phyloP scores from a whole-genome alignment of 495 filamentous ascomycete species.

The Podospora tetraspora region DNA sequence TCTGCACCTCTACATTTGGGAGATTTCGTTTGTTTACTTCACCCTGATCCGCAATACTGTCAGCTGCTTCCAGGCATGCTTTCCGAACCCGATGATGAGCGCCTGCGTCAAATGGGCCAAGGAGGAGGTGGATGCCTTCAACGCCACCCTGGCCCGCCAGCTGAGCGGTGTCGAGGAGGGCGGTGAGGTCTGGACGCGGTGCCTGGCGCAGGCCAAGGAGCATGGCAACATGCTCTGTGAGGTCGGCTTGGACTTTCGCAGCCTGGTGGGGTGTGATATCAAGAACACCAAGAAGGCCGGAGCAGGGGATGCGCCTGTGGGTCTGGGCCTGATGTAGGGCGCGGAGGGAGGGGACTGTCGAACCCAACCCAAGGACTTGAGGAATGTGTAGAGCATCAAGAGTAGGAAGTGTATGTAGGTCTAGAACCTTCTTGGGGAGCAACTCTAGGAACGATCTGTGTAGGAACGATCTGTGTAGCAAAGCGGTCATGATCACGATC shows the following conservation, averaged over 20 bases:
- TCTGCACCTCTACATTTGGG: slow-evolving; percentile 84
- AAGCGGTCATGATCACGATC: not conserved
- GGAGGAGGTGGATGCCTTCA: slow-evolving; percentile 85
- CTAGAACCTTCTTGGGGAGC: not conserved
- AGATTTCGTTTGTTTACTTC: slow-evolving; percentile 96
- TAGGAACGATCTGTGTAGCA: not conserved
- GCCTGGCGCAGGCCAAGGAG: slow-evolving; percentile 72
- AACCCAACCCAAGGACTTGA: not conserved
- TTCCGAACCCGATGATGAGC: slow-evolving; percentile 78
- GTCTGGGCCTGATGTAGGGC: slow-evolving; percentile 39
- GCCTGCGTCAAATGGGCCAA: slow-evolving; percentile 96
- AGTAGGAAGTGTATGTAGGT: not conserved
- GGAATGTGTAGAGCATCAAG: not conserved
- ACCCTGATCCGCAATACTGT: slow-evolving; percentile 88
- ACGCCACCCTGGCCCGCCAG: slow-evolving; percentile 72
- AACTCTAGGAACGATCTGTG: not conserved
- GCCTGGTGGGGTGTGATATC: slow-evolving; percentile 47
- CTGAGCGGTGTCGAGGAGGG: slow-evolving; percentile 70
- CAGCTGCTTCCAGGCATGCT: slow-evolving; percentile 80
- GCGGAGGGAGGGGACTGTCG: not conserved
- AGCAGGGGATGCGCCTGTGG: slow-evolving; percentile 30
- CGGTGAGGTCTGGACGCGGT: slow-evolving; percentile 69
- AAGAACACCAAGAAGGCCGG: slow-evolving; percentile 1
- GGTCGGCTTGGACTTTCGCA: slow-evolving; percentile 85
- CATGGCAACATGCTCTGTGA: slow-evolving; percentile 77